Evolutionary conservation across 352 stramenopile genomes (phyloP).

Genomic region (Pythium biforme): DNA sequence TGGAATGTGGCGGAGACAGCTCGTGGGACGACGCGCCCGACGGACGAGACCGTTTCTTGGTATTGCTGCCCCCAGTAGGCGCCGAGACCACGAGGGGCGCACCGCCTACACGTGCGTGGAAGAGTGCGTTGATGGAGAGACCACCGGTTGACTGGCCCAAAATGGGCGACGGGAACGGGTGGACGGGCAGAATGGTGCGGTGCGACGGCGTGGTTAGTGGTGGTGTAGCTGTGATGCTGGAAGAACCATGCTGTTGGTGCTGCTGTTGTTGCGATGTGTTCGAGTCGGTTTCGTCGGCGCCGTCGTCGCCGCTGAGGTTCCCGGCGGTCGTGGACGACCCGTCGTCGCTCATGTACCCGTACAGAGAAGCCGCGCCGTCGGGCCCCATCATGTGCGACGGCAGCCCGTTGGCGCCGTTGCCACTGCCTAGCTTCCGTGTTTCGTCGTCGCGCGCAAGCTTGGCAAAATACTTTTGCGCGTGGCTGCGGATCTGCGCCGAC

Average conservation of each 20-base stretch:
- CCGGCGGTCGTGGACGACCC: constrained; percentile 45
- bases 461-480: constrained; percentile 88
- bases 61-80: not conserved
- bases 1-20: not conserved
- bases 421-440: constrained; percentile 46
- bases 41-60: constrained; percentile 16
- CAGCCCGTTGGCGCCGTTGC: constrained; percentile 7
- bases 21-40: not conserved
- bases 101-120: not conserved
- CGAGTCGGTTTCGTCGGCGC: constrained; percentile 39
- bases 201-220: constrained; percentile 3
- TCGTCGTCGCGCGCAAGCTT: constrained; percentile 82
- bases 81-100: not conserved
- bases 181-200: constrained; percentile 17
- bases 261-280: constrained; percentile 12
- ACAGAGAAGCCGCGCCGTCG: constrained; percentile 14
- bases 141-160: not conserved
- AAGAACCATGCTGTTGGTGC: not conserved
- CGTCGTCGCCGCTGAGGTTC: constrained; percentile 53
- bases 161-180: constrained; percentile 20
- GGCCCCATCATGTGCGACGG: not conserved
- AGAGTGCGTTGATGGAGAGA: constrained; percentile 11
- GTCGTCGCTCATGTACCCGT: constrained; percentile 62
- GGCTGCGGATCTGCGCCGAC: constrained; percentile 81
- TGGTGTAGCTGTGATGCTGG: too few species aligned